Evolutionary conservation across 352 stramenopile species (phyloP).

Genomic region (Phytophthora palmivora): DNA sequence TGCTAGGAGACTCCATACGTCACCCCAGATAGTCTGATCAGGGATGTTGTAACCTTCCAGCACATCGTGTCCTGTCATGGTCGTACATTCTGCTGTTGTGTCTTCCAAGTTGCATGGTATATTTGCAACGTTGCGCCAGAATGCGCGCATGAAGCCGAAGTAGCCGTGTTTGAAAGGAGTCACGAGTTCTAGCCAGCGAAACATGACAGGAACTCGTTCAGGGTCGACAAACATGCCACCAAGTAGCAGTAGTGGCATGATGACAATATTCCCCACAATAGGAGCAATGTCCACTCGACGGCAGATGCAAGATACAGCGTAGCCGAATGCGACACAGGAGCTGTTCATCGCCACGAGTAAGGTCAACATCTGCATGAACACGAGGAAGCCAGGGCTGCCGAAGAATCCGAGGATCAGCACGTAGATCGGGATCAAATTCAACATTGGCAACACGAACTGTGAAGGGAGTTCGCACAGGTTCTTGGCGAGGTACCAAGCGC

Average conservation of each 20-base stretch:
- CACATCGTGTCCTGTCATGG: slow-evolving; percentile 45
- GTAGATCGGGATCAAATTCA: slow-evolving; percentile 46
- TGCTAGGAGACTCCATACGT: slow-evolving; percentile 42
- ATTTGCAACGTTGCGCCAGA: slow-evolving; percentile 40
- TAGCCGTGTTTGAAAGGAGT: slow-evolving; percentile 61
- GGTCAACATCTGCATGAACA: slow-evolving; percentile 41
- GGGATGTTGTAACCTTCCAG: slow-evolving; percentile 48
- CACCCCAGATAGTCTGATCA: slow-evolving; percentile 36
- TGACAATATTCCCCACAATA: slow-evolving; percentile 52
- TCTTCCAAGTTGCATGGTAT: slow-evolving; percentile 36
- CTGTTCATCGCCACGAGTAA: slow-evolving; percentile 44
- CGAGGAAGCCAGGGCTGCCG: slow-evolving; percentile 17
- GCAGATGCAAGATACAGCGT: slow-evolving; percentile 51
- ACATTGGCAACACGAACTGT: slow-evolving; percentile 39
- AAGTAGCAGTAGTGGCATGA: slow-evolving; percentile 56
- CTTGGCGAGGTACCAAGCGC: slow-evolving; percentile 51
- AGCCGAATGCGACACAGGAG: slow-evolving; percentile 46
- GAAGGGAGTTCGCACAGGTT: slow-evolving; percentile 47
- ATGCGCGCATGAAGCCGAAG: slow-evolving; percentile 47
- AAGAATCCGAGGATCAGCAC: slow-evolving; percentile 41
- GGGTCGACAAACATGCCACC: slow-evolving; percentile 56
- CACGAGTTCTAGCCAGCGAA: slow-evolving; percentile 52
- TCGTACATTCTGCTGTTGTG: slow-evolving; percentile 33
- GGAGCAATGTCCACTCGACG: slow-evolving; percentile 50
- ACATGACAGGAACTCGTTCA: slow-evolving; percentile 41